Evolutionary conservation across 1,284 basidiomycete genomes (phyloP), one percentile per base, ranked within the genome.

Genomic region (Leccinum pachyderme): DNA sequence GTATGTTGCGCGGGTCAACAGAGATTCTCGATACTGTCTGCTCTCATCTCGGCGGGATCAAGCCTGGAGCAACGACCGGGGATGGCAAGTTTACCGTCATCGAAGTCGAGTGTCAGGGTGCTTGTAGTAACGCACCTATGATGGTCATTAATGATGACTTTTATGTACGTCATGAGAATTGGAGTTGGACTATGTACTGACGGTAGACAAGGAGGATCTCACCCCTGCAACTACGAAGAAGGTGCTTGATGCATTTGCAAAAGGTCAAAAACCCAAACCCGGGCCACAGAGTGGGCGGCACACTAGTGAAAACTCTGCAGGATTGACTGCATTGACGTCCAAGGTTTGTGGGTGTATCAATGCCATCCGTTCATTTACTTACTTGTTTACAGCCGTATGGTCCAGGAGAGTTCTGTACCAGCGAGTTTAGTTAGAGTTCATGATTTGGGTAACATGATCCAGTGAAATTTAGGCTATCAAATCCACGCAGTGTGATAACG

Each of bases 81-180:
- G 95, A 99, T 72, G 92, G 93, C 53, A 95, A 96, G 75, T 99
- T 98, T 75, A 98, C 97, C 7, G 86, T 99, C 48, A 83, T 99
- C 59, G 96, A 99, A 75, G 96, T 99, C 43, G 96, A 99, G 76
- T 99, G 96, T 74, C 87, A 98, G 65, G 96, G 95, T 57, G 97
- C 96, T 49, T 99, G 96, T 76, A 91, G 91, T 64, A 99, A 98
- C 74, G 97, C 97, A n/a, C 96, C 96, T 11, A 99, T 99, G 96
- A 81, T 99, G 73, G 95, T 91, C 63, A 83, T 99, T 70, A 91
- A 91, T 51, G 97, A 99, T 69, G 94, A 98, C 72, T 99, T 92
- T 79, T 99, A 95, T 73, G 92, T 93, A 66, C 60, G 87, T 78
- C 24, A 25, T 28, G 7, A 9, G 35, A 43, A 46, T 27, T 47